These are phyloP conservation scores for Penicillium corylophilum DNA, from an alignment of 2,329 filamentous ascomycete genomes.

Conservation along the genomic window DNA sequence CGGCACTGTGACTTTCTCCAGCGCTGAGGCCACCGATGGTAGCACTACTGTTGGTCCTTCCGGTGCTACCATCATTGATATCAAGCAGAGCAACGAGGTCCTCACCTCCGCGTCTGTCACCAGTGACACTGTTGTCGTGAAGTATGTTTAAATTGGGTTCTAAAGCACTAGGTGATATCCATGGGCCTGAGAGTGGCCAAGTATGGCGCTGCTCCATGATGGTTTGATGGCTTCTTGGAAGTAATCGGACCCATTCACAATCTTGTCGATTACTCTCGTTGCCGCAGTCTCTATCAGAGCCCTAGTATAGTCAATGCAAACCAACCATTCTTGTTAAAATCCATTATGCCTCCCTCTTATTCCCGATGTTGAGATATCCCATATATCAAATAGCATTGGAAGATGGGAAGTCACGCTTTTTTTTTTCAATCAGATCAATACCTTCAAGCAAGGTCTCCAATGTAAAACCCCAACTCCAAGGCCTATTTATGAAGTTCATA, in stretches of 20 bases:
- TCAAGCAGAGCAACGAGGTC: constrained; percentile 41
- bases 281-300: neutral
- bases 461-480: no score
- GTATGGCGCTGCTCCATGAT: neutral
- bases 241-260: neutral
- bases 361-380: no score
- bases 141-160: constrained; percentile 19
- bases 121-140: constrained; percentile 22
- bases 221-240: neutral
- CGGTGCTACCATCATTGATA: constrained; percentile 47
- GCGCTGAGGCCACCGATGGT: constrained; percentile 35
- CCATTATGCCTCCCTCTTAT: no score
- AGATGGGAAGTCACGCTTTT: no score
- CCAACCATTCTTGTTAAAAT: neutral
- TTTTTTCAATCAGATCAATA: no score
- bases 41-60: constrained; percentile 33
- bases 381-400: no score
- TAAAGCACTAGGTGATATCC: neutral
- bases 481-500: no score
- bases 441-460: no score
- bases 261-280: neutral
- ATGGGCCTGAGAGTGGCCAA: neutral
- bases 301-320: neutral
- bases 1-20: constrained; percentile 49
- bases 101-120: constrained; percentile 33